phyloP scores from a whole-genome alignment of 2,329 filamentous ascomycete genomes.

The Aspergillus bombycis region DNA sequence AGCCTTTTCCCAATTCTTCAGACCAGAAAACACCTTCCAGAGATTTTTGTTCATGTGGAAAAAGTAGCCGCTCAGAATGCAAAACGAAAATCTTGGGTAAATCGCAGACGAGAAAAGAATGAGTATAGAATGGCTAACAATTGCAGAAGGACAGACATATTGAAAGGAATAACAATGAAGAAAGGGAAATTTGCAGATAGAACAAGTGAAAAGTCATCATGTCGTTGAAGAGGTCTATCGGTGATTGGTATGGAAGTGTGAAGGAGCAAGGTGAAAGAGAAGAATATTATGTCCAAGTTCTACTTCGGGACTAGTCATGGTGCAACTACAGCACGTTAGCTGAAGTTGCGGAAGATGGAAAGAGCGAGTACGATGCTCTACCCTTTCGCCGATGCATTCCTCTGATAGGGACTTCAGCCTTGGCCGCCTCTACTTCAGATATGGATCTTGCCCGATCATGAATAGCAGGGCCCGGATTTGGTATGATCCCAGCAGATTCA shows the following conservation, averaged over 20 bases:
- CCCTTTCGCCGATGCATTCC: constrained; percentile 37
- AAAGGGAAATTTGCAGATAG: constrained; percentile 16
- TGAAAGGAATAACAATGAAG: constrained; percentile 7
- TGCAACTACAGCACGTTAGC: constrained; percentile 13
- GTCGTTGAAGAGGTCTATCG: constrained; percentile 28
- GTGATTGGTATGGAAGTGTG: constrained; percentile 12
- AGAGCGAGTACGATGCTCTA: constrained; percentile 49
- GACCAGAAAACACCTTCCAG: constrained; percentile 22
- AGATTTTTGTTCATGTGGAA: constrained; percentile 21
- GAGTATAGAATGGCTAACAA: background rate
- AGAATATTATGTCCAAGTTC: constrained; percentile 4
- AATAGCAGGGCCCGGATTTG: constrained; percentile 20
- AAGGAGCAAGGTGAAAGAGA: constrained; percentile 10
- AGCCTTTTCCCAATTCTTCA: constrained; percentile 21
- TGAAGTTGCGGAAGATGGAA: constrained; percentile 19
- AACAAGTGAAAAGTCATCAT: constrained; percentile 28
- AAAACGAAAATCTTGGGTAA: constrained; percentile 14
- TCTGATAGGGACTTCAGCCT: constrained; percentile 30
- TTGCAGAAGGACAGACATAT: background rate
- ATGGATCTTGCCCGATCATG: constrained; percentile 44
- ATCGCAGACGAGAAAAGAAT: constrained; percentile 14
- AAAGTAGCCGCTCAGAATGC: constrained; percentile 31
- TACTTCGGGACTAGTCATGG: constrained; percentile 12
- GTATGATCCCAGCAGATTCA: constrained; percentile 29
- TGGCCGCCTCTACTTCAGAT: constrained; percentile 36